phyloP scores from a whole-genome alignment of 768 basidiomycete genomes.

The Russula sp. region DNA sequence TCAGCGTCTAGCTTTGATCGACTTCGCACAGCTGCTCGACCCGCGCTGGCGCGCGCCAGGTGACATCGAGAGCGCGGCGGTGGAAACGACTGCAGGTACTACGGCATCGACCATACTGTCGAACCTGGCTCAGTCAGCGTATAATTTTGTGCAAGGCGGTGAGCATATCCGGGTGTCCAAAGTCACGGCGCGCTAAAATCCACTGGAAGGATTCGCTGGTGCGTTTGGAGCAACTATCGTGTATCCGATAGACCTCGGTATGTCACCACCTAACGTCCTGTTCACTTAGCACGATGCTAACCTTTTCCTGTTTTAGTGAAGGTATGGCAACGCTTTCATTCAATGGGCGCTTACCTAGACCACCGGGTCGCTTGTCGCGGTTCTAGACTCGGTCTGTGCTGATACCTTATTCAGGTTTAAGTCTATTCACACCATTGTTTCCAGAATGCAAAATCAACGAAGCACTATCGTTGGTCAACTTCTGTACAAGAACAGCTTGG shows the following conservation, averaged over 20 bases:
- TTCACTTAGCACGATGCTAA: slow-evolving; percentile 8
- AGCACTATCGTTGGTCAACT: slow-evolving; percentile 95
- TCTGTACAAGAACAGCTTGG: slow-evolving; percentile 92
- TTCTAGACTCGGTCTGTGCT: slow-evolving; percentile 49
- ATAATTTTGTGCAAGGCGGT: slow-evolving; percentile 87
- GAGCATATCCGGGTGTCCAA: slow-evolving; percentile 22
- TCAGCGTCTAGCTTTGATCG: slow-evolving; percentile 72
- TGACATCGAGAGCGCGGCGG: slow-evolving; percentile 36
- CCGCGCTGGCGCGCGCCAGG: slow-evolving; percentile 78
- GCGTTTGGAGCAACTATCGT: slow-evolving; percentile 96
- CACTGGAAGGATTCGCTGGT: slow-evolving; percentile 71
- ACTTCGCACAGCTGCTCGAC: slow-evolving; percentile 91
- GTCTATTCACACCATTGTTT: not conserved
- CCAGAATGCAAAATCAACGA: slow-evolving; percentile 95
- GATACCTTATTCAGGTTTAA: not conserved
- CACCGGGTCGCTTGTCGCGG: not conserved
- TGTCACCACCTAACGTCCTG: slow-evolving; percentile 28
- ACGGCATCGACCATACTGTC: slow-evolving; percentile 41
- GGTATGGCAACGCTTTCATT: slow-evolving; percentile 36
- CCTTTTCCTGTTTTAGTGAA: slow-evolving; percentile 44
- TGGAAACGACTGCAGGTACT: slow-evolving; percentile 23
- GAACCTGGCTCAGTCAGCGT: slow-evolving; percentile 59
- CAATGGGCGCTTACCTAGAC: not conserved
- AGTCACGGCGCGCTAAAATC: slow-evolving; percentile 7
- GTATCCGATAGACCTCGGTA: slow-evolving; percentile 91